phyloP scores from a whole-genome alignment of 306 rosid species.

The Leucaena leucocephala region DNA sequence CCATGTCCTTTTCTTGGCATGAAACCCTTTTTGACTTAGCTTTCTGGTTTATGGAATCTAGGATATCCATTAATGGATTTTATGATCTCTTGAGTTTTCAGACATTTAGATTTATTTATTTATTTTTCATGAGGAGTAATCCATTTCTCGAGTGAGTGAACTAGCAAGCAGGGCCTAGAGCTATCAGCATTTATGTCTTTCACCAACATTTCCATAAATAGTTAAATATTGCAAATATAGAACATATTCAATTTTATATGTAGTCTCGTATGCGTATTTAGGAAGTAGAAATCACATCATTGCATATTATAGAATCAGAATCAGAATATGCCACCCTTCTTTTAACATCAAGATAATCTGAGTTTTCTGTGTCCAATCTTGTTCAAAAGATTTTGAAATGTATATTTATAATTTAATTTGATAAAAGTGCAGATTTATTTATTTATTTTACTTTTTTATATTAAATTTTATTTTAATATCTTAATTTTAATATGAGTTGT shows the following conservation, averaged over 20 bases:
- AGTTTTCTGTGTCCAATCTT: too few relatives aligned
- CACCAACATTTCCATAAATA: background rate
- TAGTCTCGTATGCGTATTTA: background rate
- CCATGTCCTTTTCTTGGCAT: slow-evolving; percentile 64
- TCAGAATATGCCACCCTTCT: background rate
- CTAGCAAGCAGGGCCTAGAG: slow-evolving; percentile 36
- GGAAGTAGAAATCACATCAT: background rate
- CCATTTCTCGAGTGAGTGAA: background rate
- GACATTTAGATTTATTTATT: slow-evolving; percentile 28
- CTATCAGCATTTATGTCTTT: slow-evolving; percentile 30
- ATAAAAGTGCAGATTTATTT: too few relatives aligned
- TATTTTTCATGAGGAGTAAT: background rate
- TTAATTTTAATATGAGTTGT: too few relatives aligned
- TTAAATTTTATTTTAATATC: too few relatives aligned
- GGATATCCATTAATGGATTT: slow-evolving; percentile 37
- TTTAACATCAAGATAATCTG: background rate
- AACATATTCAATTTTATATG: background rate
- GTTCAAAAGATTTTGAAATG: too few relatives aligned
- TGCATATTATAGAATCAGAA: background rate
- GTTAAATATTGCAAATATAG: background rate
- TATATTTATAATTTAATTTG: too few relatives aligned
- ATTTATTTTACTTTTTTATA: too few relatives aligned
- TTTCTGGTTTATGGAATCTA: slow-evolving; percentile 45
- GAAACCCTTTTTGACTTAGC: slow-evolving; percentile 71
- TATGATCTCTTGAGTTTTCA: slow-evolving; percentile 26